Base-by-base conservation (phyloP, 768 basidiomycete species). In the Tremella fuciformis region DNA sequence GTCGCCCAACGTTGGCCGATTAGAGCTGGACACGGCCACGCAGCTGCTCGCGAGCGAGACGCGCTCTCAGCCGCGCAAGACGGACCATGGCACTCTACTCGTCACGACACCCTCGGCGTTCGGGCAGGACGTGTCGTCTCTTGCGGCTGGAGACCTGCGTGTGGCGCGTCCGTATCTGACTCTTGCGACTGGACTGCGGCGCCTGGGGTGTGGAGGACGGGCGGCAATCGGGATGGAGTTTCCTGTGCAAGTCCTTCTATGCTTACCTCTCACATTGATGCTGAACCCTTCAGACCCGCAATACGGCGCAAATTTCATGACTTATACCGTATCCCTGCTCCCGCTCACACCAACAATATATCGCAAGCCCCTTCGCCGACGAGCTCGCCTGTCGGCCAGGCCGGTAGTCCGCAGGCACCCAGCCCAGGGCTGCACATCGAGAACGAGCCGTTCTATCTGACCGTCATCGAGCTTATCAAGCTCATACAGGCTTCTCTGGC, bases 191-290 rank as follows among this genome's bases (percentile, higher is more conserved):
- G 69, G 59, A n/a, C 50, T 73, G 41, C 44, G 71, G 39, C 55
- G 71, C 13, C 55, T 73, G 19, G 71, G 71, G 34, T 73, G 71
- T 52, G 69, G 71, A 54, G 71, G 71, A 49, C 55, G 71, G 51
- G 71, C 71, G 6, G 58, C 63, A 1, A 61, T 73, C 54, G 65
- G 70, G 13, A 58, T 70, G 53, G 71, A 73, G 42, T 29, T 44
- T 13, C 71, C 71, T 29, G 63, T 68, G 71, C 70, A 49, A 40
- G 69, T 53, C 13, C 8, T 18, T 22, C 42, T 46, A 4, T 22
- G n/a, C 42, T 8, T n/a, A 4, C 15, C 16, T 46, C 16, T 22
- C 22, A 15, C 15, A 6, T 4, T 46, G 42, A 46, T 8, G 42
- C 7, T 15, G 4, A 15, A n/a, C n/a, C 15, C n/a, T 46, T 15